Evolutionary conservation across 2,329 filamentous ascomycete species (phyloP).

Genomic region (Stachybotrys chartarum): DNA sequence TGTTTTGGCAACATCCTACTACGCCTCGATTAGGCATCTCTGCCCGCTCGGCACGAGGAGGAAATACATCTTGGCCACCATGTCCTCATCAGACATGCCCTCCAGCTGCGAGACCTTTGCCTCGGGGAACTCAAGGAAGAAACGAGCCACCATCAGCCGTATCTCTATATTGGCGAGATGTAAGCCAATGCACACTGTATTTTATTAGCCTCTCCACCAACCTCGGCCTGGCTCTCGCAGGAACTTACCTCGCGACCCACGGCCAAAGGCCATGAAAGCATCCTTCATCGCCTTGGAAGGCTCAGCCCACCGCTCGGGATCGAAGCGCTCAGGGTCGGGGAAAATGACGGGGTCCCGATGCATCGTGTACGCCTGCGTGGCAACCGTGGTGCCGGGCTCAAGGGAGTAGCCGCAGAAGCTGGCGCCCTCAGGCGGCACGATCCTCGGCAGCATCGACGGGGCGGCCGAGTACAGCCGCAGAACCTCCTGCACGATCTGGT

Average conservation of each 20-base stretch:
- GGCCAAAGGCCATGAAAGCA: conserved; percentile 42
- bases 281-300: conserved; percentile 32
- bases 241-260: background rate
- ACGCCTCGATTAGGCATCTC: conserved; percentile 14
- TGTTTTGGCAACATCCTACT: background rate
- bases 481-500: conserved; percentile 35
- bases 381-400: conserved; percentile 28
- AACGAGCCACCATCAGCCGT: background rate
- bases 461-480: conserved; percentile 35
- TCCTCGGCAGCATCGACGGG: conserved; percentile 30
- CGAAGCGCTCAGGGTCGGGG: conserved; percentile 4
- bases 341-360: conserved; percentile 34
- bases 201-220: conserved; percentile 30
- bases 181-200: background rate
- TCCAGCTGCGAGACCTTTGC: conserved; percentile 20
- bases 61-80: conserved; percentile 22
- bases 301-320: conserved; percentile 29
- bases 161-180: background rate
- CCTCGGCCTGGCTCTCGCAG: conserved; percentile 8
- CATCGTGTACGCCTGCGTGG: conserved; percentile 35
- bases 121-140: conserved; percentile 11
- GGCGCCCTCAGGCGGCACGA: conserved; percentile 30
- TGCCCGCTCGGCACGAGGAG: conserved; percentile 19
- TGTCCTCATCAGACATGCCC: conserved; percentile 24
- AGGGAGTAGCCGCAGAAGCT: conserved; percentile 30